A percentile compares a stretch with the other conserved stretches of the same genome.
These are phyloP conservation scores for Margaritispora aquatica DNA, from an alignment of 495 filamentous ascomycete species.

Conservation along the genomic window DNA sequence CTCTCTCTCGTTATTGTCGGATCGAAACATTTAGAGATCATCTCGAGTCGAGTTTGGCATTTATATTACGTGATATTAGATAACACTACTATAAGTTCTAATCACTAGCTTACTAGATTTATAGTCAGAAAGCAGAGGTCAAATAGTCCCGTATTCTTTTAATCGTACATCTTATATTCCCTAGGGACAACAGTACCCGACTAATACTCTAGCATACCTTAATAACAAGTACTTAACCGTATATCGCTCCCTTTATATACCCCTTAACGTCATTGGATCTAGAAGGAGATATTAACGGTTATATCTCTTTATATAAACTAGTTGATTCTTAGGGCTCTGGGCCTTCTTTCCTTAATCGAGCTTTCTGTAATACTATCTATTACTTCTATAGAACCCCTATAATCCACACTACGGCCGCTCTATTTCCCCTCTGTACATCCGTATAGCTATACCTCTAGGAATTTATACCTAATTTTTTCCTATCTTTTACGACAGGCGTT, in stretches of 20 bases:
- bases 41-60: not conserved
- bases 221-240: not conserved
- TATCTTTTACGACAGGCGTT: no score
- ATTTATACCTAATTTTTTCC: no score
- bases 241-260: not conserved
- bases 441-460: no score
- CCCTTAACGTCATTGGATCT: not conserved
- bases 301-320: not conserved
- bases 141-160: not conserved
- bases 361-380: no score
- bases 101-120: not conserved
- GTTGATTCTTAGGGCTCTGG: no score
- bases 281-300: not conserved
- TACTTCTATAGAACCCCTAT: no score
- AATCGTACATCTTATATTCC: not conserved
- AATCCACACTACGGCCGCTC: no score
- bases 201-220: not conserved
- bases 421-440: no score
- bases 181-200: not conserved
- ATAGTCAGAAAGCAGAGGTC: not conserved
- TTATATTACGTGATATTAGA: not conserved
- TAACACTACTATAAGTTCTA: not conserved
- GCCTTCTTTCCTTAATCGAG: no score
- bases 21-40: not conserved
- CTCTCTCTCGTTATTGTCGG: not conserved